Evolutionary conservation across 441 rosid species (phyloP).

Genomic region (Kokia cookei): DNA sequence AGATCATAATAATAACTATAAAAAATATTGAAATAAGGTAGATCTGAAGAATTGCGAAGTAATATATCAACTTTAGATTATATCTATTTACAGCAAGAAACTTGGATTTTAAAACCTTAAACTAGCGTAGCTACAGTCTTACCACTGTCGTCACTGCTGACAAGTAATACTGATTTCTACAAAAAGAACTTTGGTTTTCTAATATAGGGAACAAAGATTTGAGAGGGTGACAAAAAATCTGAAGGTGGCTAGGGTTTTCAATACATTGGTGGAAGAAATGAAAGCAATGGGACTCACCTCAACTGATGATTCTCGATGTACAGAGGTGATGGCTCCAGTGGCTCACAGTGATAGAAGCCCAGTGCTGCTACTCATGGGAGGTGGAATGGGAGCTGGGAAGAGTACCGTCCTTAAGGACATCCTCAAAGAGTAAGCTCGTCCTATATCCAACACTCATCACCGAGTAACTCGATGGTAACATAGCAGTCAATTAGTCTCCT

Average conservation of each 20-base stretch:
- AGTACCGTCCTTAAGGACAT: conserved; percentile 97
- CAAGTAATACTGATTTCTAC: background rate
- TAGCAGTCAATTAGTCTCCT: background rate
- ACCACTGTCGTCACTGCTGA: background rate
- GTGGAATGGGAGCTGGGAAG: conserved; percentile 99
- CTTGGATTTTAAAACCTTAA: background rate
- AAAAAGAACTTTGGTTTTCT: background rate
- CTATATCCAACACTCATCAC: background rate
- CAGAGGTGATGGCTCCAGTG: conserved; percentile 97
- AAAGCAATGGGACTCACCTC: conserved; percentile 82
- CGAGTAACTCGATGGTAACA: background rate
- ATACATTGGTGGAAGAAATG: conserved; percentile 88
- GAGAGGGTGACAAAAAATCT: conserved; percentile 80
- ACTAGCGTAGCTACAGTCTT: background rate
- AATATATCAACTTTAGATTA: background rate
- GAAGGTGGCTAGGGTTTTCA: conserved; percentile 87
- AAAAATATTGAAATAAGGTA: background rate
- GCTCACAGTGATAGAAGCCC: conserved; percentile 90
- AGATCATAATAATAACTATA: background rate
- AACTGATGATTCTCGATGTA: conserved; percentile 74
- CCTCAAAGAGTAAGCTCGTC: conserved; percentile 64
- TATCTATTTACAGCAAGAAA: background rate
- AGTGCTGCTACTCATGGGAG: conserved; percentile 90
- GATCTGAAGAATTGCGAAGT: background rate
- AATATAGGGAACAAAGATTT: conserved; percentile 70